Evolutionary conservation across 345 rosid genomes (phyloP).

Genomic region (Bruguiera sexangula): DNA sequence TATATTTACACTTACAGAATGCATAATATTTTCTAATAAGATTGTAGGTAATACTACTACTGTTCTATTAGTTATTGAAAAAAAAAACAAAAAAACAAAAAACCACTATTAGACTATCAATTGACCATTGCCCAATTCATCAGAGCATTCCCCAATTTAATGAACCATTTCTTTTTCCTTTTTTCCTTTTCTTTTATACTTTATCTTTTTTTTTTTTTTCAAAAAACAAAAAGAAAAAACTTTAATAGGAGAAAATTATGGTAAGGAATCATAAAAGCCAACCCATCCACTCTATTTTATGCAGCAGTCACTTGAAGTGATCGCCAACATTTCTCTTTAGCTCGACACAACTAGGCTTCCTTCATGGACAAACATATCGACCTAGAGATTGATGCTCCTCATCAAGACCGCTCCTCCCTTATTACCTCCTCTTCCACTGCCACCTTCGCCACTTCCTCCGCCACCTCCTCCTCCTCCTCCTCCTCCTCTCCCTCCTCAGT

Average conservation of each 20-base stretch:
- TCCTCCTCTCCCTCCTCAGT: constrained; percentile 31
- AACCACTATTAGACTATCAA: too few relatives aligned
- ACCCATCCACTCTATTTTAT: constrained; percentile 20
- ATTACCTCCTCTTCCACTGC: constrained; percentile 22
- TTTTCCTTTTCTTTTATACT: constrained; percentile 15
- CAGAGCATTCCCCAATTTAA: background rate
- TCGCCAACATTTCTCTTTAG: constrained; percentile 18
- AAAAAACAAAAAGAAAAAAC: background rate
- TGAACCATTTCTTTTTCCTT: background rate
- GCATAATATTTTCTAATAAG: too few relatives aligned
- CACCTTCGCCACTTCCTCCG: constrained; percentile 8
- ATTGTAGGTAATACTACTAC: too few relatives aligned
- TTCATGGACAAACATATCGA: constrained; percentile 44
- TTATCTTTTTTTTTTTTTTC: constrained; percentile 1
- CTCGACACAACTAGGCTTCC: constrained; percentile 14
- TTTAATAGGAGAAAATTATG: constrained; percentile 7
- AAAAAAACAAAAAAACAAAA: background rate
- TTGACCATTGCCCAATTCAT: too few relatives aligned
- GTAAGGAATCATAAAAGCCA: constrained; percentile 24
- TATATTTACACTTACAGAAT: too few relatives aligned
- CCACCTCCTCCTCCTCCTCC: constrained; percentile 17
- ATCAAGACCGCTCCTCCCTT: constrained; percentile 17
- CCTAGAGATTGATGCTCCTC: constrained; percentile 38
- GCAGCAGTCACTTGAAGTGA: constrained; percentile 19
- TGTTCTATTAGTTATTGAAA: too few relatives aligned